A percentile compares a stretch with the other conserved stretches of the same genome.
Evolutionary conservation across 192 early-diverging fungal species (phyloP).

Genomic region (Lobosporangium transversale): DNA sequence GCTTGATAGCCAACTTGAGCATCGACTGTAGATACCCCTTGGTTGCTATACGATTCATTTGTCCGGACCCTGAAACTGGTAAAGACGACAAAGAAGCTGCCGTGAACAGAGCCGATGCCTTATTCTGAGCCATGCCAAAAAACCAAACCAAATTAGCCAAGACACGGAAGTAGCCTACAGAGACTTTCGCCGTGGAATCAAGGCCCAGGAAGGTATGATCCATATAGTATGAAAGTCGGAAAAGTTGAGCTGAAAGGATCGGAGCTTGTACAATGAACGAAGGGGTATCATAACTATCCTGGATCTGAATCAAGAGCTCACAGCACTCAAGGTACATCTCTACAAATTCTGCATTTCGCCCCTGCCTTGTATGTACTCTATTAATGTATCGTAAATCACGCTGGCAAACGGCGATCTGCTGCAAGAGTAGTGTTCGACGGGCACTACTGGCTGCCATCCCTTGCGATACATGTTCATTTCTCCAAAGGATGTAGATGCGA

Average conservation of each 20-base stretch:
- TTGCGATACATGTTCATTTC: background rate
- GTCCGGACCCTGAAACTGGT: background rate
- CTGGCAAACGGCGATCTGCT: slow-evolving; percentile 32
- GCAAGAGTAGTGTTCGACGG: slow-evolving; percentile 11
- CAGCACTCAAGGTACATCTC: slow-evolving; percentile 63
- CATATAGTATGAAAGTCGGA: slow-evolving; percentile 58
- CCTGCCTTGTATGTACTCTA: slow-evolving; percentile 41
- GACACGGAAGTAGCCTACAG: slow-evolving; percentile 58
- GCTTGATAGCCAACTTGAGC: slow-evolving; percentile 51
- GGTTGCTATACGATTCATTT: slow-evolving; percentile 20
- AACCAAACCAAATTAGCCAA: slow-evolving; percentile 64
- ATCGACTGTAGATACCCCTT: slow-evolving; percentile 54
- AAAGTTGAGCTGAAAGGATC: slow-evolving; percentile 49
- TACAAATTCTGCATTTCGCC: slow-evolving; percentile 57
- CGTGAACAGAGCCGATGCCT: background rate
- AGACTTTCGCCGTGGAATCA: slow-evolving; percentile 48
- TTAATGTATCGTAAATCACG: slow-evolving; percentile 59
- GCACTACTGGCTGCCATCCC: background rate
- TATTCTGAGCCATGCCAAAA: slow-evolving; percentile 59
- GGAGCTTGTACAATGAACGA: slow-evolving; percentile 52
- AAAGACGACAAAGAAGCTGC: background rate
- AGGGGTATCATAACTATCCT: slow-evolving; percentile 46
- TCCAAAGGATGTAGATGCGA: slow-evolving; percentile 23
- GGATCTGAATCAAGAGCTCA: slow-evolving; percentile 47
- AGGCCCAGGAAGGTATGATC: slow-evolving; percentile 63